Percentiles rank a stretch among this genome's conserved stretches.
phyloP scores from a whole-genome alignment of 2,329 filamentous ascomycete species.

The Penicillium sp. region DNA sequence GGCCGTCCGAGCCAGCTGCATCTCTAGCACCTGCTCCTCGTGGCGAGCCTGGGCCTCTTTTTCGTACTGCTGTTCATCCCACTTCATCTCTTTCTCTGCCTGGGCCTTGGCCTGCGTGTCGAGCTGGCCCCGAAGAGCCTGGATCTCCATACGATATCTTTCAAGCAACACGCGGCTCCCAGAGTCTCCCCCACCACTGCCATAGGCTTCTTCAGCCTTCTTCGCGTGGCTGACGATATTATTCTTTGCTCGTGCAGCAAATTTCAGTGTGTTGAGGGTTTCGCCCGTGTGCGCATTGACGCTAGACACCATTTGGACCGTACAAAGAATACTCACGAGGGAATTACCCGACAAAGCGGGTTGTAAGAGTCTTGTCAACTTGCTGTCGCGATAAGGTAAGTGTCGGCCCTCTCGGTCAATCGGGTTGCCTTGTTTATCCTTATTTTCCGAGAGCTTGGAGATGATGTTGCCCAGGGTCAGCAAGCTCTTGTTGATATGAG shows the following conservation, averaged over 20 bases:
- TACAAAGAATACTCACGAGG: constrained; percentile 94
- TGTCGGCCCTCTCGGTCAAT: constrained; percentile 83
- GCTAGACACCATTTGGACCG: constrained; percentile 76
- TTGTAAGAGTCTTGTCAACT: constrained; percentile 87
- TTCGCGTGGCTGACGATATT: constrained; percentile 97
- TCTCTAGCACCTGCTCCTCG: constrained; percentile 96
- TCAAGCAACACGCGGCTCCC: constrained; percentile 83
- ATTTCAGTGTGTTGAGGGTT: constrained; percentile 93
- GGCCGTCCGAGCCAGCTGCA: constrained; percentile 92
- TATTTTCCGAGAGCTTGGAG: constrained; percentile 80
- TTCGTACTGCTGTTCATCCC: constrained; percentile 69
- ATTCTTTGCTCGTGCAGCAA: constrained; percentile 93
- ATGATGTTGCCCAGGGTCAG: constrained; percentile 95
- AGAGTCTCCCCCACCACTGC: constrained; percentile 69
- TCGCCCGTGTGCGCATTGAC: constrained; percentile 74
- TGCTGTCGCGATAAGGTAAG: constrained; percentile 94
- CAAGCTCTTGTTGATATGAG: constrained; percentile 97
- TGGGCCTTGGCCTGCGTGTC: constrained; percentile 71
- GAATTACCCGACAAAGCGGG: constrained; percentile 89
- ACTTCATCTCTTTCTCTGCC: constrained; percentile 56
- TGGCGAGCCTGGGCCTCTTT: constrained; percentile 79
- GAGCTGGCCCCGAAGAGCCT: constrained; percentile 71
- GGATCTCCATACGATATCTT: constrained; percentile 88
- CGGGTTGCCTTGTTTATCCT: constrained; percentile 70
- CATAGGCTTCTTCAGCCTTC: constrained; percentile 82